A percentile compares a stretch with the other conserved stretches of the same genome.
phyloP scores from a whole-genome alignment of 2,329 filamentous ascomycete species.

The Claviceps sp. region DNA sequence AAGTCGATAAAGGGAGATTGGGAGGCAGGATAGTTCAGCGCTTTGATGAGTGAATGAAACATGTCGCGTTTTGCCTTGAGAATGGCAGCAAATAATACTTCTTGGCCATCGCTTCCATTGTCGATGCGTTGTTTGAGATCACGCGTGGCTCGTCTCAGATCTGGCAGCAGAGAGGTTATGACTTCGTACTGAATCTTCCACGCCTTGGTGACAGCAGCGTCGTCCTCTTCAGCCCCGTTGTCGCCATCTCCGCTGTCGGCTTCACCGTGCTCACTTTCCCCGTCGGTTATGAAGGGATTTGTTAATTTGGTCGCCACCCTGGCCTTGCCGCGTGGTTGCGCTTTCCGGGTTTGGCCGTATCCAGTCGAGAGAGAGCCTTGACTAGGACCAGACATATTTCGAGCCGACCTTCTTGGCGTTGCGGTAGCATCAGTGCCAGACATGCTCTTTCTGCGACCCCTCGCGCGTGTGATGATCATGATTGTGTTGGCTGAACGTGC shows the following conservation, averaged over 20 bases:
- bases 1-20: constrained; percentile 17
- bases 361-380: too few species aligned
- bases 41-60: background rate
- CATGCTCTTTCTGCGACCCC: too few species aligned
- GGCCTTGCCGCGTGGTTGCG: too few species aligned
- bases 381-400: too few species aligned
- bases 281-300: too few species aligned
- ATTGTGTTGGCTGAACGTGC: too few species aligned
- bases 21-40: background rate
- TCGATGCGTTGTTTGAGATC: constrained; percentile 4
- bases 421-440: too few species aligned
- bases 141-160: constrained; percentile 1
- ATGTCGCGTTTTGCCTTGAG: background rate
- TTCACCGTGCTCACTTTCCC: too few species aligned
- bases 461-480: too few species aligned
- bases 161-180: constrained; percentile 1
- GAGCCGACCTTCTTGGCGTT: too few species aligned
- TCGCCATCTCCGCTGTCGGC: background rate
- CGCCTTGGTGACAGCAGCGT: background rate
- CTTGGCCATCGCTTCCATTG: background rate
- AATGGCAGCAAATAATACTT: background rate
- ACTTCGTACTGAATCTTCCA: background rate
- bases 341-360: too few species aligned
- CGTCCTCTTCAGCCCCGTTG: background rate
- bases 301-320: too few species aligned